Evolutionary conservation across 2,329 filamentous ascomycete species (phyloP), one percentile per base, ranked within the genome.

Genomic region (Bipolaris cookei): DNA sequence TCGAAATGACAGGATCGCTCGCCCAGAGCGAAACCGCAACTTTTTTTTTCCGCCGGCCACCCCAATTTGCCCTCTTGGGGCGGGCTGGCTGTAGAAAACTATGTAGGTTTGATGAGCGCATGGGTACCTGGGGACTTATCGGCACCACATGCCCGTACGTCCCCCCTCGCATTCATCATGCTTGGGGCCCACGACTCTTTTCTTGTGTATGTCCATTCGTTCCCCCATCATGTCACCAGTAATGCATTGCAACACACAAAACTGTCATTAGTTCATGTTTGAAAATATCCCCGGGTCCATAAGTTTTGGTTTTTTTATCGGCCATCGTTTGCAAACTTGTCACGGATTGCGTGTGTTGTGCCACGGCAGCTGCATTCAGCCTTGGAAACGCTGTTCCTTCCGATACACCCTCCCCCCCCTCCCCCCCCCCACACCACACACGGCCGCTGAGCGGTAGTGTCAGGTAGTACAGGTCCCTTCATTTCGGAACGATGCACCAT

Each of bases 401-500:
- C 28, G 10, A 30, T 3, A 30, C 28, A 30, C n/a, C n/a, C n/a
- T n/a, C n/a, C n/a, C n/a, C n/a, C n/a, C n/a, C n/a, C n/a, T n/a
- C n/a, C n/a, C n/a, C n/a, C n/a, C 48, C 49, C 51, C 43, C 55
- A 39, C 56, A 41, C 59, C 55, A 62, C 53, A 61, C 56, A 59
- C 53, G 48, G 56, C 16, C 60, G 50, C 53, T 56, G 41, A 51
- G 46, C 53, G 54, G 58, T 53, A 50, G 64, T 65, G 62, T 58
- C 62, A 72, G 65, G 72, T 68, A 51, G 67, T 64, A 75, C 73
- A 71, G 65, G 59, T 63, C 70, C 73, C 71, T 75, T 74, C 71
- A 76, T 76, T 76, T 76, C 73, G 72, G 74, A 64, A 67, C 46
- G 58, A 67, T 74, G 71, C 71, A 75, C 68, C 65, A 74, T 76